Conservation (phyloP, 306 rosid species). For the peach (Prunus persica) region Prunus_persica_NCBIv2 NC_034016.1:21075001-21075500, state of each 20-base stretch:
- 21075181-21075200: background rate
- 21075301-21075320: conserved; percentile 53
- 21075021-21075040: background rate
- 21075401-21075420: conserved; percentile 26
- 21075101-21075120: background rate
- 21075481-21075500: conserved; percentile 65
- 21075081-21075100: background rate
- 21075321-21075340: conserved; percentile 43
- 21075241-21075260: conserved; percentile 39
- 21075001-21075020: background rate
- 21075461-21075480: conserved; percentile 49
- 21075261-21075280: conserved; percentile 48
- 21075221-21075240: background rate
- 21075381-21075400: conserved; percentile 26
- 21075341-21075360: conserved; percentile 37
- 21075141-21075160: background rate
- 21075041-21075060: background rate
- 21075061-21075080: background rate
- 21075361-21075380: conserved; percentile 33
- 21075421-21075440: conserved; percentile 23
- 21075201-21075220: background rate
- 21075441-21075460: conserved; percentile 34
- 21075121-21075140: background rate
- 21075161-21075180: background rate
- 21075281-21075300: conserved; percentile 49